Conservation (phyloP, 345 rosid genomes). For the Tarenaya hassleriana region DNA sequence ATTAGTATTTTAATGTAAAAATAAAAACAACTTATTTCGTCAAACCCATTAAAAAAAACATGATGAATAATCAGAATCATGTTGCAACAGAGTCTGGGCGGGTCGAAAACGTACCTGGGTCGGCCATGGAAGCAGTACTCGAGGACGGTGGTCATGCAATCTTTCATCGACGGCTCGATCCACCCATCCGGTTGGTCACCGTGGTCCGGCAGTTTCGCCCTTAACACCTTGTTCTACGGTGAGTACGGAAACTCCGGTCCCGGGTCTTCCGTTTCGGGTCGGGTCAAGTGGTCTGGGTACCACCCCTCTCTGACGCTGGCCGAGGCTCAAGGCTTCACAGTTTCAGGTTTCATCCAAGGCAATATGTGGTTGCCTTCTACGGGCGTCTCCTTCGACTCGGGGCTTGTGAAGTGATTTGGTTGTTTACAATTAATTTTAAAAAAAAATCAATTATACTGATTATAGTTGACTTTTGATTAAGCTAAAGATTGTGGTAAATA, state of each 20-base stretch:
- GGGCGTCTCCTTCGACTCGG: slow-evolving; percentile 31
- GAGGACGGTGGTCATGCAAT: slow-evolving; percentile 51
- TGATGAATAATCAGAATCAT: no score
- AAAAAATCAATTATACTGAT: not conserved
- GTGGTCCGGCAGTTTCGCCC: slow-evolving; percentile 34
- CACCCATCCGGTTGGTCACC: slow-evolving; percentile 51
- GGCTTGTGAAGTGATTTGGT: slow-evolving; percentile 29
- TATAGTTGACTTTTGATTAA: slow-evolving; percentile 9
- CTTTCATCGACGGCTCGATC: slow-evolving; percentile 40
- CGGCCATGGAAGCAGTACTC: slow-evolving; percentile 65
- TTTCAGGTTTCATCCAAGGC: slow-evolving; percentile 23
- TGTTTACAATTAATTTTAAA: not conserved
- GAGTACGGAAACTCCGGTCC: slow-evolving; percentile 46
- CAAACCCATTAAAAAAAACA: no score
- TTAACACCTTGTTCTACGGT: slow-evolving; percentile 37
- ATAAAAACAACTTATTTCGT: no score
- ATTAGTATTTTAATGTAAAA: no score
- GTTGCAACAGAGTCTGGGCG: not conserved
- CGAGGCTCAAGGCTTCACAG: slow-evolving; percentile 28
- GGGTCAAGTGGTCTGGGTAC: slow-evolving; percentile 46
- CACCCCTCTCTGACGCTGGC: slow-evolving; percentile 27
- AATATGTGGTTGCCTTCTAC: slow-evolving; percentile 30
- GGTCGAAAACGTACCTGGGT: slow-evolving; percentile 44
- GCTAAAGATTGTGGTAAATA: not conserved
- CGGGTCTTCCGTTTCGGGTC: slow-evolving; percentile 35